Evolutionary conservation across 2,329 filamentous ascomycete genomes (phyloP).

Genomic region (Madurella fahalii): DNA sequence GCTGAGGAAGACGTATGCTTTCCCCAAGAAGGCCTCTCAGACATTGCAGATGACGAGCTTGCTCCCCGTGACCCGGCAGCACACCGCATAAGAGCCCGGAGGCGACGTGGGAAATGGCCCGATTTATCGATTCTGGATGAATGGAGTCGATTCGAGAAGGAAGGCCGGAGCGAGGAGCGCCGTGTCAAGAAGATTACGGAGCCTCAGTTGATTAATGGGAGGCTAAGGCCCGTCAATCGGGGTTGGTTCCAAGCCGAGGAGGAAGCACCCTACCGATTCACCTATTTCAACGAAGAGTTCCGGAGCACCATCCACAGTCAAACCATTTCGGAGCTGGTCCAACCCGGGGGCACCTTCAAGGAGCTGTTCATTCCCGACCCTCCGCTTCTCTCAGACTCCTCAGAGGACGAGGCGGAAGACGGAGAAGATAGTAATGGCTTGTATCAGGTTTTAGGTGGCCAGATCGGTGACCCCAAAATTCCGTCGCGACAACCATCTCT

Average conservation of each 20-base stretch:
- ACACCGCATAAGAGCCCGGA: slow-evolving; percentile 40
- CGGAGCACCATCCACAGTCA: slow-evolving; percentile 94
- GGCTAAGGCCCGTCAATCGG: slow-evolving; percentile 73
- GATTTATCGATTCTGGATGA: slow-evolving; percentile 80
- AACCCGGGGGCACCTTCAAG: slow-evolving; percentile 76
- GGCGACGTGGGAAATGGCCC: slow-evolving; percentile 75
- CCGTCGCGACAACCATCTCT: slow-evolving; percentile 46
- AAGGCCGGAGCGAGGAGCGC: slow-evolving; percentile 75
- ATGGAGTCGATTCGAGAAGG: slow-evolving; percentile 88
- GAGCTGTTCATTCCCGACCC: slow-evolving; percentile 91
- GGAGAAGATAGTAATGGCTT: slow-evolving; percentile 36
- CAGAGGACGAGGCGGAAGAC: slow-evolving; percentile 61
- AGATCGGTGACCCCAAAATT: slow-evolving; percentile 41
- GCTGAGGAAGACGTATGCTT: slow-evolving; percentile 91
- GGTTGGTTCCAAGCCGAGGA: slow-evolving; percentile 86
- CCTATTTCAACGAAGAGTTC: slow-evolving; percentile 98
- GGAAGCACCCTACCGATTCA: slow-evolving; percentile 89
- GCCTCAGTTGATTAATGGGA: slow-evolving; percentile 85
- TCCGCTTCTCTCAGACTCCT: slow-evolving; percentile 67
- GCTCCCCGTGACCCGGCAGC: slow-evolving; percentile 39
- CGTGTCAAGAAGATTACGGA: slow-evolving; percentile 90
- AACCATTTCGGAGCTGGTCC: slow-evolving; percentile 87
- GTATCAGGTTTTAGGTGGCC: slow-evolving; percentile 22
- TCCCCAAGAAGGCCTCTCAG: slow-evolving; percentile 72
- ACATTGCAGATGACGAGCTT: slow-evolving; percentile 73